phyloP scores from a whole-genome alignment of 805 yeast genomes.

The Candida jianshihensis region DNA sequence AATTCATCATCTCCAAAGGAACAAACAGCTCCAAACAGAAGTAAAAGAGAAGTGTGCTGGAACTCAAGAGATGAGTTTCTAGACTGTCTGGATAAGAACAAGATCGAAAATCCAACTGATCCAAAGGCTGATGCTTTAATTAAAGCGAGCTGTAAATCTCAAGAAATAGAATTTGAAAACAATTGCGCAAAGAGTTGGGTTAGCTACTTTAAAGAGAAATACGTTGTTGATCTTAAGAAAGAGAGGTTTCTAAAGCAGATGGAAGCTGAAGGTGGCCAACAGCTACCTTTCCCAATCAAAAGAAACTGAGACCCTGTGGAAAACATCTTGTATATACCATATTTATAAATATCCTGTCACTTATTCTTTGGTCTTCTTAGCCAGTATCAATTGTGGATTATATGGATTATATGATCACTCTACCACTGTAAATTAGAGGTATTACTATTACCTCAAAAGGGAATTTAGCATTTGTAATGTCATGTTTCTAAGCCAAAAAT shows the following conservation, averaged over 20 bases:
- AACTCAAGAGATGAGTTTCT: conserved; percentile 76
- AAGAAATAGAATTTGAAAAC: conserved; percentile 54
- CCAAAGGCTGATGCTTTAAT: conserved; percentile 40
- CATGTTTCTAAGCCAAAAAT: too few species aligned
- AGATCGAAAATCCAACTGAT: conserved; percentile 65
- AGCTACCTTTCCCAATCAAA: conserved; percentile 20
- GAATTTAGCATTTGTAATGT: too few species aligned
- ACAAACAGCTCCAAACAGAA: conserved; percentile 49
- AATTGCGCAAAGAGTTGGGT: conserved; percentile 87
- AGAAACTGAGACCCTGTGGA: conserved; percentile 9
- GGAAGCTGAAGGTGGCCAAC: conserved; percentile 53
- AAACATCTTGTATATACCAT: not conserved
- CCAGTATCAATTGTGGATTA: too few species aligned
- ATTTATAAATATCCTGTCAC: not conserved
- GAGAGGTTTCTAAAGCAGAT: conserved; percentile 62
- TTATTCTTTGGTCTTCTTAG: too few species aligned
- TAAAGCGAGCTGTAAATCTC: conserved; percentile 46
- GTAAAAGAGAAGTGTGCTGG: conserved; percentile 80
- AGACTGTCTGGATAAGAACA: conserved; percentile 61
- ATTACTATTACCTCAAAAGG: too few species aligned
- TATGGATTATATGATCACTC: too few species aligned
- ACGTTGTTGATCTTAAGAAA: conserved; percentile 69
- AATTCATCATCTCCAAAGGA: conserved; percentile 23
- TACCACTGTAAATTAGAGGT: too few species aligned
- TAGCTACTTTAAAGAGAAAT: conserved; percentile 82